A percentile compares a stretch with the other conserved stretches of the same genome.
phyloP scores from a whole-genome alignment of 441 rosid species.

The Omphalea diandra region DNA sequence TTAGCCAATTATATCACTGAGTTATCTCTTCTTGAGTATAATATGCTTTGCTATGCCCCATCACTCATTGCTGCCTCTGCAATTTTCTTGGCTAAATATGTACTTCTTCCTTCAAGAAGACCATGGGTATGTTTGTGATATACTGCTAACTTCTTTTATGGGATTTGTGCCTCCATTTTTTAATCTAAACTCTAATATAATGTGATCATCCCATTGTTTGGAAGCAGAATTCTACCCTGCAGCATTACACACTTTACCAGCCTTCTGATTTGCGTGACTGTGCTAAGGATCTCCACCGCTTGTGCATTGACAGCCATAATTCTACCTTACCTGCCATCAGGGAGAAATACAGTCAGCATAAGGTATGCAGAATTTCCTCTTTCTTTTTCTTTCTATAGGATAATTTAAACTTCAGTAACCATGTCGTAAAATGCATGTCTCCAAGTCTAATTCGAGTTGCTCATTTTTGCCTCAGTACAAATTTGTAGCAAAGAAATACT shows the following conservation, averaged over 20 bases:
- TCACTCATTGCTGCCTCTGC: conserved; percentile 88
- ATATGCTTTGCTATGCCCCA: conserved; percentile 72
- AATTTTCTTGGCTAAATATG: conserved; percentile 70
- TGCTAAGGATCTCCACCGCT: conserved; percentile 64
- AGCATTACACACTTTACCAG: conserved; percentile 76
- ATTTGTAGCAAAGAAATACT: conserved; percentile 75
- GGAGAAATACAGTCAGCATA: conserved; percentile 88
- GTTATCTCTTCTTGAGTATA: conserved; percentile 73
- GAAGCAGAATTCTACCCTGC: conserved; percentile 71
- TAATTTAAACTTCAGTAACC: neutral
- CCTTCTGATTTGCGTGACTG: conserved; percentile 64
- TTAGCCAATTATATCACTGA: conserved; percentile 74
- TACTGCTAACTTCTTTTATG: too few species aligned
- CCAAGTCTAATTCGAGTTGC: neutral
- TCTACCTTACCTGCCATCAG: conserved; percentile 69
- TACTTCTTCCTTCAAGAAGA: conserved; percentile 62
- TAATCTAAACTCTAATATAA: neutral
- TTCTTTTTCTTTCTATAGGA: too few species aligned
- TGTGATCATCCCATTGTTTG: conserved; percentile 13
- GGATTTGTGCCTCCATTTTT: neutral
- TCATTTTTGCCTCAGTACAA: conserved; percentile 58
- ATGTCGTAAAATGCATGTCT: neutral
- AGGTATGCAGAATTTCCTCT: conserved; percentile 39
- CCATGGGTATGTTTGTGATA: conserved; percentile 62
- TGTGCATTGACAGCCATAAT: conserved; percentile 47